Evolutionary conservation across 768 basidiomycete species (phyloP).

Genomic region (Phanerochaete carnosa): DNA sequence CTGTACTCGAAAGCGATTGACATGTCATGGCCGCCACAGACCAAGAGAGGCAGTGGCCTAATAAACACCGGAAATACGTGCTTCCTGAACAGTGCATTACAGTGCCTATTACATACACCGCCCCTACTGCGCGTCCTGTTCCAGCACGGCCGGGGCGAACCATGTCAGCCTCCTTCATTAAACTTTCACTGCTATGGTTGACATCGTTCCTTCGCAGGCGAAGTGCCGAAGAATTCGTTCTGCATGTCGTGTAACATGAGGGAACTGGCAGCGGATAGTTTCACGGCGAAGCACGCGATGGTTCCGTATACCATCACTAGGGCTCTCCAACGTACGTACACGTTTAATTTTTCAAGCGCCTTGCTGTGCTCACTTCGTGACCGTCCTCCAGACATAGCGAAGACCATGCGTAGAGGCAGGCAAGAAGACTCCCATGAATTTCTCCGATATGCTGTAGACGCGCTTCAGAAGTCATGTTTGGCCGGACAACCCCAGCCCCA

Average conservation of each 20-base stretch:
- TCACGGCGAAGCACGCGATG: slow-evolving; percentile 47
- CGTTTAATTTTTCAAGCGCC: neutral
- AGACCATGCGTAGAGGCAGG: slow-evolving; percentile 84
- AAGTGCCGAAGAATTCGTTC: slow-evolving; percentile 42
- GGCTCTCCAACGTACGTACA: slow-evolving; percentile 63
- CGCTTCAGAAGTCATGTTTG: slow-evolving; percentile 81
- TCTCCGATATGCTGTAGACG: slow-evolving; percentile 90
- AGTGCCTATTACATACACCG: slow-evolving; percentile 90
- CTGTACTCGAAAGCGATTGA: slow-evolving; percentile 57
- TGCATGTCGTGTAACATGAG: slow-evolving; percentile 81
- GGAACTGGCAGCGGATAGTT: slow-evolving; percentile 50
- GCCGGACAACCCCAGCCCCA: slow-evolving; percentile 68
- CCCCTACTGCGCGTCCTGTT: slow-evolving; percentile 68
- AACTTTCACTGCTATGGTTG: neutral
- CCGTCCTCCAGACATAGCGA: slow-evolving; percentile 68
- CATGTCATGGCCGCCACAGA: slow-evolving; percentile 54
- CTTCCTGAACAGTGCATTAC: slow-evolving; percentile 92
- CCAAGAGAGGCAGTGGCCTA: slow-evolving; percentile 57
- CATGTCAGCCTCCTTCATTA: slow-evolving; percentile 48
- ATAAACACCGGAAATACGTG: slow-evolving; percentile 92
- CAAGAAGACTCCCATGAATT: slow-evolving; percentile 99
- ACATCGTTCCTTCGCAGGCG: slow-evolving; percentile 28
- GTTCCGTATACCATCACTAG: slow-evolving; percentile 62
- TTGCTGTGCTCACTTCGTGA: neutral
- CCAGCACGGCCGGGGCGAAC: slow-evolving; percentile 43